A percentile compares a stretch with the other conserved stretches of the same genome.
phyloP scores from a whole-genome alignment of 2,329 filamentous ascomycete genomes.

The Cercospora sp. region DNA sequence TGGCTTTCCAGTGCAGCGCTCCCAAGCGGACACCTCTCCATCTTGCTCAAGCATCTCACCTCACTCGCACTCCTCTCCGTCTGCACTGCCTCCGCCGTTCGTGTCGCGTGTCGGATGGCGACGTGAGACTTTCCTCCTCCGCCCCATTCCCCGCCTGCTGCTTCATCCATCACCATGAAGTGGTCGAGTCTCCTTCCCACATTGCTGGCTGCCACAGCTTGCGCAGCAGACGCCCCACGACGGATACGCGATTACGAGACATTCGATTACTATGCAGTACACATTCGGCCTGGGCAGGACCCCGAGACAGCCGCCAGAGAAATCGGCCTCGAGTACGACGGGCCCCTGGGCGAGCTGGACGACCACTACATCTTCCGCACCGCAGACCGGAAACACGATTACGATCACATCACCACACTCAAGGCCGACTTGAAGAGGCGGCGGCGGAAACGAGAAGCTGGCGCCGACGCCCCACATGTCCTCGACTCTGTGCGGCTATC shows the following conservation, averaged over 20 bases:
- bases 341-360: slow-evolving; percentile 72
- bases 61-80: not conserved
- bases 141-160: not conserved
- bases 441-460: slow-evolving; percentile 62
- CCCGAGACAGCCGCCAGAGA: slow-evolving; percentile 69
- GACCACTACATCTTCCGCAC: slow-evolving; percentile 84
- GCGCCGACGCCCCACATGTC: slow-evolving; percentile 51
- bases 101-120: not conserved
- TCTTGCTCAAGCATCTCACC: not conserved
- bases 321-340: slow-evolving; percentile 78
- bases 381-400: slow-evolving; percentile 57
- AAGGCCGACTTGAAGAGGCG: slow-evolving; percentile 56
- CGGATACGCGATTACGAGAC: slow-evolving; percentile 58
- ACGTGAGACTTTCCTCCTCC: not conserved
- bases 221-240: slow-evolving; percentile 8
- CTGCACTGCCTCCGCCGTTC: not conserved
- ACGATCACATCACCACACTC: slow-evolving; percentile 50
- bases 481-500: slow-evolving; percentile 75
- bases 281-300: slow-evolving; percentile 66
- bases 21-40: not conserved
- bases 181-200: slow-evolving; percentile 14
- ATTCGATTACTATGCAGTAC: slow-evolving; percentile 91
- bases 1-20: not conserved
- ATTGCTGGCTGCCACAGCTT: slow-evolving; percentile 13
- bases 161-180: slow-evolving; percentile 9